Percentiles rank a stretch among this genome's conserved stretches.
These are phyloP conservation scores for Isabelozyma heimii DNA, from an alignment of 805 yeast species.

Conservation along the genomic window DNA sequence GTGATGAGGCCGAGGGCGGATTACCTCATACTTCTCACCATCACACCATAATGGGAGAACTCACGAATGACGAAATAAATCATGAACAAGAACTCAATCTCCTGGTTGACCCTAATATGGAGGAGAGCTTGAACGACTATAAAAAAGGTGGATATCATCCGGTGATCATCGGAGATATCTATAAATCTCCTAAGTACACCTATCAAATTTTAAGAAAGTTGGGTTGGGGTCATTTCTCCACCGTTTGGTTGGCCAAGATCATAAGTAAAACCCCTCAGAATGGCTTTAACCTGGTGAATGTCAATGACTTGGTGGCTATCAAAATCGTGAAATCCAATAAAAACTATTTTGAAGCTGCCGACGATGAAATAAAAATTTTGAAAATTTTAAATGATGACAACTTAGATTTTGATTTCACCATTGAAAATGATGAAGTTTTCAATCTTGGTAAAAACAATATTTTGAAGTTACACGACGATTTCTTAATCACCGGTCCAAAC, in stretches of 20 bases:
- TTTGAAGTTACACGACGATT: slow-evolving; percentile 54
- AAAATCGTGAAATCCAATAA: slow-evolving; percentile 57
- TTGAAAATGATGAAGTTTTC: slow-evolving; percentile 8
- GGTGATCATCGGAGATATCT: slow-evolving; percentile 52
- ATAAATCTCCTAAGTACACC: slow-evolving; percentile 36
- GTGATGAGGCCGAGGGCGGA: not conserved
- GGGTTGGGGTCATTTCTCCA: slow-evolving; percentile 73
- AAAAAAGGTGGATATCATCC: slow-evolving; percentile 66
- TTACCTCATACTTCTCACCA: slow-evolving; percentile 1
- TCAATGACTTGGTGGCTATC: slow-evolving; percentile 53
- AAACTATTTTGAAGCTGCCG: slow-evolving; percentile 59
- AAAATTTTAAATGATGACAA: slow-evolving; percentile 24
- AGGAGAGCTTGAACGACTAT: slow-evolving; percentile 54
- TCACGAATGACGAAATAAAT: slow-evolving; percentile 6
- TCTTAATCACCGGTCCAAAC: slow-evolving; percentile 56
- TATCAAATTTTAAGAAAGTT: slow-evolving; percentile 53
- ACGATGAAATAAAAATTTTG: slow-evolving; percentile 57
- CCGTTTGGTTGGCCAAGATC: slow-evolving; percentile 60
- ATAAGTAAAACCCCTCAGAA: slow-evolving; percentile 17
- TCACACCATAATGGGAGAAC: not conserved
- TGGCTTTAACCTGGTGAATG: not conserved
- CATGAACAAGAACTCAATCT: slow-evolving; percentile 5
- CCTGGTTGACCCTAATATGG: slow-evolving; percentile 21
- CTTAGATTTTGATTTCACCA: slow-evolving; percentile 5
- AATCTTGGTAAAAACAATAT: slow-evolving; percentile 50